phyloP scores from a whole-genome alignment of 108 stramenopile species.

The Discostella pseudostelligera region DNA sequence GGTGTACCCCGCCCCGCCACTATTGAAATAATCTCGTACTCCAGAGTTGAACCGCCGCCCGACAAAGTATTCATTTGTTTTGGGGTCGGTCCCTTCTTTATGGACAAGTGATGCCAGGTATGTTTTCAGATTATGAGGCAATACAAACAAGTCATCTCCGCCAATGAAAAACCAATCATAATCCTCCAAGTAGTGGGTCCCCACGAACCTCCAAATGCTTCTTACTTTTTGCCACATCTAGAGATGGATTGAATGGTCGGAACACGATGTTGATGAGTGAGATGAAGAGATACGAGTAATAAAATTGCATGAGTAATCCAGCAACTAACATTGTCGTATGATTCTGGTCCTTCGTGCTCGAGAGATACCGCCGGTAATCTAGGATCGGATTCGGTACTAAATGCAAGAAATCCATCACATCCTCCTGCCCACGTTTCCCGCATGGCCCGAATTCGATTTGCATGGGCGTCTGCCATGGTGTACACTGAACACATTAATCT shows the following conservation, averaged over 20 bases:
- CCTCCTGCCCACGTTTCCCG: conserved; percentile 64
- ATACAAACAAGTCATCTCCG: conserved; percentile 91
- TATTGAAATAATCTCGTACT: conserved; percentile 67
- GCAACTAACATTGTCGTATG: conserved; percentile 83
- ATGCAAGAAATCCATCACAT: conserved; percentile 93
- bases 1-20: conserved; percentile 71
- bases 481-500: conserved; percentile 76
- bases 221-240: conserved; percentile 76
- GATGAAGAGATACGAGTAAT: background rate
- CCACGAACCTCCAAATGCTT: conserved; percentile 85
- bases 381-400: conserved; percentile 64
- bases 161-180: conserved; percentile 92
- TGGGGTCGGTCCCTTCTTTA: conserved; percentile 40
- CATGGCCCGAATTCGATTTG: conserved; percentile 62
- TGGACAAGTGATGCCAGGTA: conserved; percentile 48
- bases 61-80: conserved; percentile 67
- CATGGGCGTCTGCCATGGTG: conserved; percentile 63
- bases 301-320: background rate
- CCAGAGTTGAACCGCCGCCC: conserved; percentile 64
- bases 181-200: conserved; percentile 77
- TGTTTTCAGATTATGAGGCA: conserved; percentile 84
- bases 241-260: background rate
- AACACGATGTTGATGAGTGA: too few relatives aligned
- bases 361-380: conserved; percentile 55
- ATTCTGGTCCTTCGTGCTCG: conserved; percentile 62